Base-by-base conservation (phyloP, 495 filamentous ascomycete genomes). In the Penicillium malachiteum region DNA sequence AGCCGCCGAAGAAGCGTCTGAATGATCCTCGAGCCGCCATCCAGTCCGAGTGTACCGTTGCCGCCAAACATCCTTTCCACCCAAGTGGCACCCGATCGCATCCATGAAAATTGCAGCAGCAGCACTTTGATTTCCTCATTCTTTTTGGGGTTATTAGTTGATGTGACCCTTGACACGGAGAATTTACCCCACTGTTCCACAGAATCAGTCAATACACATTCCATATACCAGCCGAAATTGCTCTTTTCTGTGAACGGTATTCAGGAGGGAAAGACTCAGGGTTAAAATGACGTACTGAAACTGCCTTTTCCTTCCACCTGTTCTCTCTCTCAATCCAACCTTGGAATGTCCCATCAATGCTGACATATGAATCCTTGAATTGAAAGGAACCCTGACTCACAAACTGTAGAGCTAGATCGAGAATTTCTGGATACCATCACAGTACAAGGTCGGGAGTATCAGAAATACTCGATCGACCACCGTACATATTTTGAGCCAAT, bases 401-500 rank as follows among this genome's bases (percentile, higher is more conserved):
- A 77, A 53, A 84, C 81, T 37, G 70, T 65, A 49, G 72, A 76
- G 48, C 72, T 92, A 59, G 82, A 88, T 73, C 73, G 78, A 43
- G 71, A 71, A 52, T 86, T 83, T 66, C 77, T 82, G 57, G 78
- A 86, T 62, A 85, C 84, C 7, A 71, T 90, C 33, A 73, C 75
- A n/a, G 73, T 88, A 59, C 78, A 88, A 61, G 83, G 84, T 64
- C 80, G 90, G 63, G 78, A 80, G 21, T 94, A 84, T 71, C 90
- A 94, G 61, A 82, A 81, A 62, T 86, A 84, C 71, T 83, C 90
- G 30, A 71, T 97, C 52, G 83, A 89, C 34, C 80, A 89, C 54
- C 75, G 75, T 35, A 83, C 86, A 58, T 92, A 91, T 62, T 88
- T 91, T 59, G 84, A 85, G 33, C 93, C 93, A 2, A 78, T 94